Evolutionary conservation across 495 filamentous ascomycete genomes (phyloP), one percentile per base, ranked within the genome.

Genomic region (Aspergillus heteromorphus): DNA sequence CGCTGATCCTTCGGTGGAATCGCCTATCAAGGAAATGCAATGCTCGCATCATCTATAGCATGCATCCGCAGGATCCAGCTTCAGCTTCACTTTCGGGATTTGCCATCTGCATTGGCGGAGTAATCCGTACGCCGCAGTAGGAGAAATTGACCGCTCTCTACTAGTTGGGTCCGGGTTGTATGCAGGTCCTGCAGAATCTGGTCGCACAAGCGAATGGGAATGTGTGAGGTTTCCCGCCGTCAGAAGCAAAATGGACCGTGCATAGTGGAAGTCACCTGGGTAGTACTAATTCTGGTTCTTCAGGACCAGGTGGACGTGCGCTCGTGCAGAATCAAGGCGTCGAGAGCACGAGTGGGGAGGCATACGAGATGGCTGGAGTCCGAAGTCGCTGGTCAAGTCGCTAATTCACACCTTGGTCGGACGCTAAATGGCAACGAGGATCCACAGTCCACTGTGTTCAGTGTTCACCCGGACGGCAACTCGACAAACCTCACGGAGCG

Each of bases 1-100:
- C 19, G 52, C 52, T 40, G 52, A 54, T 54, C 52, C 13, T 21
- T 54, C 52, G 52, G 52, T 30, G 25, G 52, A 40, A 48, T 31
- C 30, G 10, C 52, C 52, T 41, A 48, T 54, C 52, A 18, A 40
- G 43, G 43, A 21, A 43, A 34, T 9, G 8, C 16, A 25, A 18
- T 21, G 6, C 29, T 23, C 18, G 18, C 17, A 23, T 43, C 27
- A 45, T 6, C 42, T 20, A 52, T 25, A 50, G 16, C 48, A 25
- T 45, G 42, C 17, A 45, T 20, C 19, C 27, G 42, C 20, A 45
- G 20, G 10, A 23, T 25, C 42, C 42, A 45, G 42, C 42, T 25
- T 45, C 42, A 45, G 42, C 42, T 25, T 45, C 23, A 25, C 9
- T 23, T 23, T 25, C 40, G 9, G 7, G 1, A 18, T n/a, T 27